A percentile compares a stretch with the other conserved stretches of the same genome.
Conservation (phyloP, 768 basidiomycete species). For the Leccinum olivaceopallidum region DNA sequence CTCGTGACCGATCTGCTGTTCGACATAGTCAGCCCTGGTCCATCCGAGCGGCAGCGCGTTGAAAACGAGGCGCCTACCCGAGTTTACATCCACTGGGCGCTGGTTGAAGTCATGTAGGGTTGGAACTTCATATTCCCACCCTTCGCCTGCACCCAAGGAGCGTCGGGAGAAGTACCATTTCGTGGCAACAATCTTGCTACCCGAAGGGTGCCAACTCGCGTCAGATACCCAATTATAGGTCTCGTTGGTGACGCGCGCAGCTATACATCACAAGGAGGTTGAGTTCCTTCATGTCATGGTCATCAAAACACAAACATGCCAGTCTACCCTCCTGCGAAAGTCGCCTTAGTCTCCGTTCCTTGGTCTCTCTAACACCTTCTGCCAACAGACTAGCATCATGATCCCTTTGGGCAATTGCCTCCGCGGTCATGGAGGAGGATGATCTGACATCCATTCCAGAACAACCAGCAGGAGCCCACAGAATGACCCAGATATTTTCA, state of each 20-base stretch:
- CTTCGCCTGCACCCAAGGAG: conserved; percentile 71
- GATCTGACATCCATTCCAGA: conserved; percentile 55
- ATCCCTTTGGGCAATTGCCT: conserved; percentile 38
- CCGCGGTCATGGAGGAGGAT: conserved; percentile 31
- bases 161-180: conserved; percentile 74
- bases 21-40: conserved; percentile 56
- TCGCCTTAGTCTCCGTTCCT: conserved; percentile 45
- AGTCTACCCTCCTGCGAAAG: conserved; percentile 59
- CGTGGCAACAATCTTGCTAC: conserved; percentile 63
- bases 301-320: conserved; percentile 35
- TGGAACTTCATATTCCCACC: conserved; percentile 66
- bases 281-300: conserved; percentile 4
- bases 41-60: conserved; percentile 61
- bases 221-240: conserved; percentile 73
- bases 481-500: conserved; percentile 73
- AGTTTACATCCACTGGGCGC: conserved; percentile 36
- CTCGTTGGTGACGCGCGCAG: conserved; percentile 64
- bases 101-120: conserved; percentile 6
- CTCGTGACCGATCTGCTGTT: conserved; percentile 75
- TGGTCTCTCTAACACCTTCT: conserved; percentile 51
- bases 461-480: conserved; percentile 60
- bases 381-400: conserved; percentile 49
- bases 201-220: conserved; percentile 69
- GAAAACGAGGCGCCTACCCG: conserved; percentile 55
- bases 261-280: conserved; percentile 23